Base-by-base conservation (phyloP, 805 yeast species). In the Zygosaccharomyces pseudorouxii region DNA sequence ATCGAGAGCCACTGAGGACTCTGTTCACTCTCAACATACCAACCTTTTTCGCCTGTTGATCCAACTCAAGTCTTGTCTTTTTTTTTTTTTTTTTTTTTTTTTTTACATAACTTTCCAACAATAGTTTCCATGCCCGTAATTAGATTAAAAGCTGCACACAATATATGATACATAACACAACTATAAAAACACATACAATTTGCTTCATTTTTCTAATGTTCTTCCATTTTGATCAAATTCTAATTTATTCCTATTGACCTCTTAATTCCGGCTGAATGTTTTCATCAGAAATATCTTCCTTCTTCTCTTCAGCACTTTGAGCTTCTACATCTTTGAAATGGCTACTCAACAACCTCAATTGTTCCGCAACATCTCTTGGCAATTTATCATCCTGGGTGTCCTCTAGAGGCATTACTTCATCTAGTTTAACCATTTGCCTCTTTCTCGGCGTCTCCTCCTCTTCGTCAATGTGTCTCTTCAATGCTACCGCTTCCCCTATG, bases 201-300 rank as follows among this genome's bases (percentile, higher is more conserved):
- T 29, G 27, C 20, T 41, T 18, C 19, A 27, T 31, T 31, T 18
- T 39, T 31, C 27, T 10, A 27, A 23, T 19, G 16, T 22, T 19
- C 12, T 29, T 16, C 19, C 16, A n/a, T 41, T 29, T 41, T 22
- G 5, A n/a, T 38, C 11, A 3, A 9, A 9, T 38, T 38, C n/a
- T 20, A n/a, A 12, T 14, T 41, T 11, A n/a, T 2, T n/a, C 3
- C 51, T 46, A 65, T 33, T 64, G 65, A 10, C 64, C 67, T 53
- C 69, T 62, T 45, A 66, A 52, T 52, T 65, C 69, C 9, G 70
- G 70, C 49, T 66, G 70, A 45, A 66, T 66, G 42, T 66, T 66
- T 46, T 65, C 70, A 42, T 65, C 69, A 1, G 64, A 53, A 23
- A 59, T 59, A 23, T 58, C 64, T 27, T 62, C 57, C 42, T 52